phyloP scores from a whole-genome alignment of 2,329 filamentous ascomycete genomes.

The Verruconis gallopava region DNA sequence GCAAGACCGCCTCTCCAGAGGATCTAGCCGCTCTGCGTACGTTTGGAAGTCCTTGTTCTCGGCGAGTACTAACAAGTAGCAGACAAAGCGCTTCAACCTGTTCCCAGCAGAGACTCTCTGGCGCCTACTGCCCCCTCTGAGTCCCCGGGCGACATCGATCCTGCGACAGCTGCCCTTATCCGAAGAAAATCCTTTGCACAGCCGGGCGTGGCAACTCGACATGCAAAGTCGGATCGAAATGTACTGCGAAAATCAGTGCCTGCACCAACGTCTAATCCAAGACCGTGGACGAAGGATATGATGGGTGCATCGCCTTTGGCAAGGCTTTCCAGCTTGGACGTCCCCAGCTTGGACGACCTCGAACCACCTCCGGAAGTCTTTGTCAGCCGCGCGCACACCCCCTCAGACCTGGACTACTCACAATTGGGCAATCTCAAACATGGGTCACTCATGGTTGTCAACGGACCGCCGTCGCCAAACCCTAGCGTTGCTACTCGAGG shows the following conservation, averaged over 20 bases:
- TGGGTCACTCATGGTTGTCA: slow-evolving; percentile 34
- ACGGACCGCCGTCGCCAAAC: slow-evolving; percentile 33
- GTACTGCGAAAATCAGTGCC: not conserved
- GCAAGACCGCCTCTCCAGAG: slow-evolving; percentile 34
- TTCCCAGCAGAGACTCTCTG: not conserved
- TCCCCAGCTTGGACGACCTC: slow-evolving; percentile 11
- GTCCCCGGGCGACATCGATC: not conserved
- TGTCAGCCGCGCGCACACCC: slow-evolving; percentile 22
- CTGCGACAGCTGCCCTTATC: slow-evolving; percentile 9
- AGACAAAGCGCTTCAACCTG: slow-evolving; percentile 12
- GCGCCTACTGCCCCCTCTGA: not conserved
- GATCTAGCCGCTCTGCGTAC: slow-evolving; percentile 33
- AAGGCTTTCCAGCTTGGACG: slow-evolving; percentile 15
- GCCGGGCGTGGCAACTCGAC: slow-evolving; percentile 28
- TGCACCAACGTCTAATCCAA: slow-evolving; percentile 6
- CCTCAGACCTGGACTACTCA: slow-evolving; percentile 28
- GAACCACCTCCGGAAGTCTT: not conserved
- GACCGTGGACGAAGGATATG: slow-evolving; percentile 18
- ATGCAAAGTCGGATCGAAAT: not conserved
- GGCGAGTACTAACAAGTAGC: not conserved
- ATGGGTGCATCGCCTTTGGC: slow-evolving; percentile 16
- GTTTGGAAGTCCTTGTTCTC: slow-evolving; percentile 11
- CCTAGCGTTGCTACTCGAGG: slow-evolving; percentile 19
- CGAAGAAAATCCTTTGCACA: slow-evolving; percentile 28
- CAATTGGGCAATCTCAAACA: slow-evolving; percentile 29